Base-by-base conservation (phyloP, 2,329 filamentous ascomycete species). In the Colletotrichum gigasporum region DNA sequence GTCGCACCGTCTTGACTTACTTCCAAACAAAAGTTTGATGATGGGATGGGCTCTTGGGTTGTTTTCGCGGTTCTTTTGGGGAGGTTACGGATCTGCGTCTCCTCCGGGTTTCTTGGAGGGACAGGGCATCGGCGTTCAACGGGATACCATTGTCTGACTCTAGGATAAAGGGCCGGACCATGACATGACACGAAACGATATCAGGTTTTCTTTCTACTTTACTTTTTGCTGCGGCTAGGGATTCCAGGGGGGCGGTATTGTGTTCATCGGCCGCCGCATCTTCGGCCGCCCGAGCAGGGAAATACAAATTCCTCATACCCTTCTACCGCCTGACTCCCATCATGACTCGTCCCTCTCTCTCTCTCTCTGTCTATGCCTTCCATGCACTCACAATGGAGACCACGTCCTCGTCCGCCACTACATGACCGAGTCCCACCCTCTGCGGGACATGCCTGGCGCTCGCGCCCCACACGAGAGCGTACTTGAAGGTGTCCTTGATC, bases 401-500 rank as follows among this genome's bases (percentile, higher is more conserved):
- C 16, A 90, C 88, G 72, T 90, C 88, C 75, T 90, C 88, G 68
- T 91, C 88, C 2, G 84, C 80, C 44, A 99, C 94, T 11, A 87
- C 73, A 83, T 99, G 96, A 6, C 87, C 83, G 72, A 99, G 78
- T 1, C 96, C 96, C 35, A 97, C 95, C 67, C 96, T 85, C 83
- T 99, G 96, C 34, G 96, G 96, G 34, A 98, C 85, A 82, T 99
- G 96, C 72, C 93, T 89, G 34, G 96, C 96, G 78, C 95, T 98
- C 16, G 94, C 94, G 4, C 96, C 96, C 96, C 96, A 99, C 0
- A 99, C 96, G 69, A 98, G 80, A 3, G 96, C 96, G 80, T 98
- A 97, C 83, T 98, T 99, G 86, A 98, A 99, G 4, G 94, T 97
- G 68, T 99, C 96, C 87, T 98, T 99, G 69, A 99, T 82, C 24